Conservation (phyloP, 345 rosid species). For the Adansonia digitata region DNA sequence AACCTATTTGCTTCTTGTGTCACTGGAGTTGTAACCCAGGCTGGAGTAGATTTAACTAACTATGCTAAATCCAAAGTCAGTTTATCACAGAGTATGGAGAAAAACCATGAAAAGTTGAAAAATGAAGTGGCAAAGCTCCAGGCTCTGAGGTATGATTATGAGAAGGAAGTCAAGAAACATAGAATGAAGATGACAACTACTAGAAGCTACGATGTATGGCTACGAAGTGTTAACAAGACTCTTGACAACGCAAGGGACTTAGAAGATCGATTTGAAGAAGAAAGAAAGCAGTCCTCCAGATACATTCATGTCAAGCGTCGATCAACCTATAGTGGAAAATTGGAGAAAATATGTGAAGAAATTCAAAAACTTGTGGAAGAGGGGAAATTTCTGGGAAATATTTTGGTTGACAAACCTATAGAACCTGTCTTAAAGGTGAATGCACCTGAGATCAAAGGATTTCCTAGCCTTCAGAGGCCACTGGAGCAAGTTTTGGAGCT, state of each 20-base stretch:
- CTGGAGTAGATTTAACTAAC: background rate
- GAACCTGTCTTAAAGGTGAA: conserved; percentile 17
- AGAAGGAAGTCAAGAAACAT: conserved; percentile 4
- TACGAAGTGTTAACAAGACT: background rate
- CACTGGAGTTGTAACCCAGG: background rate
- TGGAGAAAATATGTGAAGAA: conserved; percentile 15
- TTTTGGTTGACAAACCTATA: conserved; percentile 17
- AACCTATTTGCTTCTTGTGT: conserved; percentile 6
- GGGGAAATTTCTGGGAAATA: conserved; percentile 8
- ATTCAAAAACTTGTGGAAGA: conserved; percentile 15
- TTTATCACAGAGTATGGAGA: background rate
- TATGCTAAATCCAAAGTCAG: background rate
- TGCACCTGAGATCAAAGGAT: conserved; percentile 11
- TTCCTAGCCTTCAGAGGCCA: conserved; percentile 16
- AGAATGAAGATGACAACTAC: conserved; percentile 13
- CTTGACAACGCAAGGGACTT: background rate
- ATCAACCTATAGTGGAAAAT: conserved; percentile 17
- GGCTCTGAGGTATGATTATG: conserved; percentile 12
- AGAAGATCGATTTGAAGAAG: background rate
- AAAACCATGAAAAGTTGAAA: background rate
- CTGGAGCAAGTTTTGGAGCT: conserved; percentile 15
- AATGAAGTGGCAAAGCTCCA: background rate
- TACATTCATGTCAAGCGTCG: conserved; percentile 2
- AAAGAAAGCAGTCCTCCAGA: background rate
- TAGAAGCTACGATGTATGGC: conserved; percentile 6